Evolutionary conservation across 139 green algal species (phyloP).

Genomic region (Haematococcus lacustris): DNA sequence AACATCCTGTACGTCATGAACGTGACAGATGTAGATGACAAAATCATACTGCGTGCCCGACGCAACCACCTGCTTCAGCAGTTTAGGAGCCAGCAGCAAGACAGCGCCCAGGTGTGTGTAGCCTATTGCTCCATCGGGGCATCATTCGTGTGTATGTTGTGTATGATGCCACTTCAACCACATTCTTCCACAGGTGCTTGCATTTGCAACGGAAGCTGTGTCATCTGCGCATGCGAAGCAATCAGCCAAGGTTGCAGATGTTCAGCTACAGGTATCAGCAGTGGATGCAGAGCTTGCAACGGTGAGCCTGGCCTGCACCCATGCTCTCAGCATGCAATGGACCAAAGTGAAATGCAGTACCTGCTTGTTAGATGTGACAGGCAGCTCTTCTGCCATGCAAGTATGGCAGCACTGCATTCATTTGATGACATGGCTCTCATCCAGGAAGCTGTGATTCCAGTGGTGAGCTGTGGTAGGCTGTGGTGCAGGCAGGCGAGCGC

Average conservation of each 20-base stretch:
- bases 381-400: too few species aligned
- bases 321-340: not conserved
- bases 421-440: too few species aligned
- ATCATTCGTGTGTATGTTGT: not conserved
- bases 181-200: conserved; percentile 9
- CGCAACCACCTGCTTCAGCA: conserved; percentile 77
- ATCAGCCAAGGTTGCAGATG: conserved; percentile 32
- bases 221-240: conserved; percentile 38
- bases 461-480: too few species aligned
- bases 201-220: conserved; percentile 1
- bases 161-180: not conserved
- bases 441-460: too few species aligned
- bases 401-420: too few species aligned
- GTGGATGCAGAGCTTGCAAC: not conserved
- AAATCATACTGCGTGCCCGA: conserved; percentile 92
- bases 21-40: conserved; percentile 99
- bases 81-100: conserved; percentile 37
- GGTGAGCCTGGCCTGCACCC: not conserved
- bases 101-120: not conserved
- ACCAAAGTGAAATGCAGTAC: too few species aligned
- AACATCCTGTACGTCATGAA: conserved; percentile 93
- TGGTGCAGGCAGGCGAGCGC: too few species aligned
- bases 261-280: conserved; percentile 10
- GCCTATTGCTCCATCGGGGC: not conserved
- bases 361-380: too few species aligned